A percentile compares a stretch with the other conserved stretches of the same genome.
These are phyloP conservation scores for Linnemannia schmuckeri DNA, from an alignment of 192 early-diverging fungal species.

Conservation along the genomic window DNA sequence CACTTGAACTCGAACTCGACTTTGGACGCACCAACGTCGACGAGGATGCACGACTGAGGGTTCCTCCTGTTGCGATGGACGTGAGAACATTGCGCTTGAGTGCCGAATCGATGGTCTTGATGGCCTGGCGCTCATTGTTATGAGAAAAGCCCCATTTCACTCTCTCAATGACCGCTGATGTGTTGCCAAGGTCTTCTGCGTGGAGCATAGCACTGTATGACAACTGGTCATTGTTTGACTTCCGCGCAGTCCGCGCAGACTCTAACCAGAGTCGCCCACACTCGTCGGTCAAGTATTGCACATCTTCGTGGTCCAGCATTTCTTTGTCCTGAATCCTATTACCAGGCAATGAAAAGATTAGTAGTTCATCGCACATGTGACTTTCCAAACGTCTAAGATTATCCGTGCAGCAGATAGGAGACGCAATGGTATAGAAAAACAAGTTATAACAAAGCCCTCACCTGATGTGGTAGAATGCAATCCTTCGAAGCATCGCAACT, in stretches of 20 bases:
- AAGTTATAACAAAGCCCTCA: not conserved
- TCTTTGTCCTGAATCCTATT: not conserved
- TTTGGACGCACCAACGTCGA: not conserved
- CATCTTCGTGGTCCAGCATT: not conserved
- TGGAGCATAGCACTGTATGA: constrained; percentile 72
- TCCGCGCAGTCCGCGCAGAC: constrained; percentile 68
- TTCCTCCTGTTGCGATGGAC: not conserved
- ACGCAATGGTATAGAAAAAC: not conserved
- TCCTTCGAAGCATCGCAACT: constrained; percentile 69
- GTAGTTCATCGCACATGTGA: not conserved
- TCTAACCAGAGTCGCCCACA: constrained; percentile 75
- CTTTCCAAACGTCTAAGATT: no score
- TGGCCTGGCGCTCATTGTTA: constrained; percentile 65
- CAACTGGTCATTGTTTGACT: constrained; percentile 68
- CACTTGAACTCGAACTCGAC: not conserved
- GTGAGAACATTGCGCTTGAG: constrained; percentile 9
- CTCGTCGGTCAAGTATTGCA: constrained; percentile 25
- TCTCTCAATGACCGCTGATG: constrained; percentile 62
- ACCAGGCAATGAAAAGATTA: not conserved
- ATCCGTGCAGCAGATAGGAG: no score
- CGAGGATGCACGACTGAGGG: not conserved
- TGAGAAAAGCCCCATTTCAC: constrained; percentile 73
- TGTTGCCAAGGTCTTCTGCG: constrained; percentile 59
- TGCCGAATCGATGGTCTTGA: constrained; percentile 62
- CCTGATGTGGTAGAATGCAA: constrained; percentile 57